Conservation (phyloP, 116 monocot genomes). For the Zostera marina region DNA sequence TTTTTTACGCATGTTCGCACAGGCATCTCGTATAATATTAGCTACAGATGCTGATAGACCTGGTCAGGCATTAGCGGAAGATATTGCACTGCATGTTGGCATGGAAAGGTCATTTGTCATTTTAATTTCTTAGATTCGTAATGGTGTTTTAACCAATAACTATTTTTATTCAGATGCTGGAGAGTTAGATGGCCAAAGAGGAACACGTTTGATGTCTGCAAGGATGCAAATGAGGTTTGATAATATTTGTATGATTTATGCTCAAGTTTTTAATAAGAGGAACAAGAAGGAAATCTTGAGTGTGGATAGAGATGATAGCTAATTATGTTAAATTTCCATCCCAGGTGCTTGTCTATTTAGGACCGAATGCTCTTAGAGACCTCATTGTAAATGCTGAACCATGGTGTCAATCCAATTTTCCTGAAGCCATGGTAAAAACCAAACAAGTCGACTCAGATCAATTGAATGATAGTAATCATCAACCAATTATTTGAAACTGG, state of each 20-base stretch:
- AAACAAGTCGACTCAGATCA: too few relatives aligned
- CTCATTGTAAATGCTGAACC: slow-evolving; percentile 57
- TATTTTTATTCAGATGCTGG: slow-evolving; percentile 44
- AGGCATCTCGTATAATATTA: slow-evolving; percentile 63
- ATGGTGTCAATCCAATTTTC: background rate
- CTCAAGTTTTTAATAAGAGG: background rate
- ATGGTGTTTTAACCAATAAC: background rate
- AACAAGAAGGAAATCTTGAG: background rate
- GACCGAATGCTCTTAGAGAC: slow-evolving; percentile 44
- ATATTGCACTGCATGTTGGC: slow-evolving; percentile 53
- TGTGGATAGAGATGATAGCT: background rate
- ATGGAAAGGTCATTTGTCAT: slow-evolving; percentile 30
- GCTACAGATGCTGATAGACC: slow-evolving; percentile 57
- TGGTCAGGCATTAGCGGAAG: slow-evolving; percentile 66
- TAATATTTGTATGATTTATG: slow-evolving; percentile 1
- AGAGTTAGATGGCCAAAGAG: slow-evolving; percentile 81
- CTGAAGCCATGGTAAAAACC: too few relatives aligned
- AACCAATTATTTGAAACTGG: too few relatives aligned
- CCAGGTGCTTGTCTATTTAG: slow-evolving; percentile 72
- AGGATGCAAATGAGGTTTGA: slow-evolving; percentile 93
- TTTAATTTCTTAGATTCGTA: background rate
- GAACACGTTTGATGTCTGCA: slow-evolving; percentile 39
- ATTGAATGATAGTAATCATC: too few relatives aligned
- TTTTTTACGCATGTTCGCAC: background rate
- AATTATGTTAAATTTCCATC: background rate